Conservation (phyloP, 352 stramenopile genomes). For the Phytophthora pisi region DNA sequence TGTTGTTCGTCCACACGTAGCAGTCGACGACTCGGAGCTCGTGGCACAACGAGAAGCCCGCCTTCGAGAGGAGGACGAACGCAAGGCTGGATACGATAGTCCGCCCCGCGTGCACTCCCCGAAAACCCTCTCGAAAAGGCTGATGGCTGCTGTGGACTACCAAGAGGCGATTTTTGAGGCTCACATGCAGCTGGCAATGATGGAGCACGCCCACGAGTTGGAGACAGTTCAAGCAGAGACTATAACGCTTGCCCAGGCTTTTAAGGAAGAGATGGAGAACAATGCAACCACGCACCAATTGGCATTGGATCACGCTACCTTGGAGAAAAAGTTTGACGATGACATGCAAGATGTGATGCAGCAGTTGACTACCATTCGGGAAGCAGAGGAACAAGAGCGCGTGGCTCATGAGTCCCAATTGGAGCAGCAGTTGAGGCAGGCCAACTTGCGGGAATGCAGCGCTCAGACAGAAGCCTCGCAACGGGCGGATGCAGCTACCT, state of each 20-base stretch:
- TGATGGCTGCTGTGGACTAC: constrained; percentile 72
- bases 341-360: constrained; percentile 49
- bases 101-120: constrained; percentile 46
- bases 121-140: constrained; percentile 44
- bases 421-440: constrained; percentile 35
- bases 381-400: constrained; percentile 39
- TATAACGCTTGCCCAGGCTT: constrained; percentile 55
- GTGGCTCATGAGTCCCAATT: constrained; percentile 4
- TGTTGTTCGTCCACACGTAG: constrained; percentile 5
- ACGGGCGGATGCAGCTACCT: constrained; percentile 46
- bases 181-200: constrained; percentile 58
- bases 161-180: constrained; percentile 71
- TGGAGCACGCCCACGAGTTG: constrained; percentile 62
- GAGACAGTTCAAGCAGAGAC: constrained; percentile 61
- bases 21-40: constrained; percentile 36
- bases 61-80: constrained; percentile 21
- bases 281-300: constrained; percentile 53
- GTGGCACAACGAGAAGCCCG: constrained; percentile 24
- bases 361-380: constrained; percentile 44
- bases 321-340: constrained; percentile 60
- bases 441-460: constrained; percentile 46
- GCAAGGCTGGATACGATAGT: constrained; percentile 20
- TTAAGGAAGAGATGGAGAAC: constrained; percentile 73
- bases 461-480: constrained; percentile 54
- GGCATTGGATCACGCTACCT: constrained; percentile 46